These are phyloP conservation scores for Phyllosticta citrichinensis DNA, from an alignment of 2,329 filamentous ascomycete species.

Conservation along the genomic window DNA sequence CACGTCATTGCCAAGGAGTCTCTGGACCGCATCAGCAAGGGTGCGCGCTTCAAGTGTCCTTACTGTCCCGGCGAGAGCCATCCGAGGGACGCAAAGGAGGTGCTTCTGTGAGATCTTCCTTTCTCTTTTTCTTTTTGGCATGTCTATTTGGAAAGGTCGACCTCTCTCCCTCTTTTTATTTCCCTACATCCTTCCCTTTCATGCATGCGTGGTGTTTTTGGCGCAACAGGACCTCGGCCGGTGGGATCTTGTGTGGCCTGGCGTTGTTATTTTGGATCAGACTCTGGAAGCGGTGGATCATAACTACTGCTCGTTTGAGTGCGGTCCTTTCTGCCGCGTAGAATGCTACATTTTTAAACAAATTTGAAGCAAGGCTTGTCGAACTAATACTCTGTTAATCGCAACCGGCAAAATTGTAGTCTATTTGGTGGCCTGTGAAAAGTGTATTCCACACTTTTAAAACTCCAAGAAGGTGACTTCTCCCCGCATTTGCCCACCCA, in stretches of 20 bases:
- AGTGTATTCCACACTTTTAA: too few species aligned
- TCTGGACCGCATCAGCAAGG: constrained; percentile 68
- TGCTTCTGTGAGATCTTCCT: constrained; percentile 41
- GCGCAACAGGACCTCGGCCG: not conserved
- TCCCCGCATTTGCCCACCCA: too few species aligned
- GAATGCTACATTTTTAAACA: not conserved
- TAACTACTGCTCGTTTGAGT: not conserved
- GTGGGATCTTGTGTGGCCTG: not conserved
- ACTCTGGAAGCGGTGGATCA: not conserved
- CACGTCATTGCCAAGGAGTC: constrained; percentile 87
- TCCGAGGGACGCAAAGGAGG: constrained; percentile 63
- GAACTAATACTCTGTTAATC: too few species aligned
- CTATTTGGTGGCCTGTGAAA: too few species aligned
- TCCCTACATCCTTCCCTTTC: not conserved
- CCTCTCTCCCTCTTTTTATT: not conserved
- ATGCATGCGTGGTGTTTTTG: not conserved
- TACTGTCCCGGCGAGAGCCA: constrained; percentile 85
- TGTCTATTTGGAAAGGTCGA: not conserved
- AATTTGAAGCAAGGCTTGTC: too few species aligned
- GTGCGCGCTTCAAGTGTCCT: constrained; percentile 80
- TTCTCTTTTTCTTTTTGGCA: not conserved
- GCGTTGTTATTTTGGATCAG: not conserved
- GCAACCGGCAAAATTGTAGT: too few species aligned
- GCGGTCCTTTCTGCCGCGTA: not conserved
- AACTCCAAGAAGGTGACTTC: too few species aligned